Conservation (phyloP, 2,329 filamentous ascomycete genomes). For the Thermomyces lanuginosus region DNA sequence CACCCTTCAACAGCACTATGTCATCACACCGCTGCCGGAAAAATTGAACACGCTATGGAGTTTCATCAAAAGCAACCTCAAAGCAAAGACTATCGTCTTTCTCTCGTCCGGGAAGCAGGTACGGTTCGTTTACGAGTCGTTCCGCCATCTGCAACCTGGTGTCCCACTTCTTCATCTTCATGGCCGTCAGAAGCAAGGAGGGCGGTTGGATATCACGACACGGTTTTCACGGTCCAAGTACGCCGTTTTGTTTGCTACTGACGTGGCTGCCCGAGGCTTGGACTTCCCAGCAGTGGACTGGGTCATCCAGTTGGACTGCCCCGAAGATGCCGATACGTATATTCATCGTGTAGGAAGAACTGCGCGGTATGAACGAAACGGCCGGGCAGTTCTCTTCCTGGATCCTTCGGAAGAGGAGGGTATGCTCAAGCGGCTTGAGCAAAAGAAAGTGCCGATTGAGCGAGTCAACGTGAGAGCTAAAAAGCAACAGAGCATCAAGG, state of each 20-base stretch:
- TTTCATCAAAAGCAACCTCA: slow-evolving; percentile 79
- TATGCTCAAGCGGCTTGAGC: slow-evolving; percentile 72
- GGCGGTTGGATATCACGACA: slow-evolving; percentile 70
- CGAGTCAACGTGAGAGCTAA: slow-evolving; percentile 73
- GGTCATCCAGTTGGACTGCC: slow-evolving; percentile 97
- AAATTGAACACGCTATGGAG: slow-evolving; percentile 88
- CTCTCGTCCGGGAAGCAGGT: slow-evolving; percentile 92
- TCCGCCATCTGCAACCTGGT: slow-evolving; percentile 85
- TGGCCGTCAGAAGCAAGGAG: slow-evolving; percentile 81
- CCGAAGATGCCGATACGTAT: slow-evolving; percentile 92
- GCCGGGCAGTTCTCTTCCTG: slow-evolving; percentile 75
- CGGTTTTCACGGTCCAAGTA: slow-evolving; percentile 68
- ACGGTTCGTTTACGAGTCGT: slow-evolving; percentile 84
- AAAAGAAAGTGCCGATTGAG: slow-evolving; percentile 79
- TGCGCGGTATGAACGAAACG: slow-evolving; percentile 78
- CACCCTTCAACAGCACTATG: slow-evolving; percentile 78
- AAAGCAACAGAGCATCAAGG: slow-evolving; percentile 74
- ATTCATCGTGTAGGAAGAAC: slow-evolving; percentile 92
- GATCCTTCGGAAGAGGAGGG: slow-evolving; percentile 83
- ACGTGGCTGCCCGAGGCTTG: slow-evolving; percentile 82
- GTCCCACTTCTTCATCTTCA: slow-evolving; percentile 85
- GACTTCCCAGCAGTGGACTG: slow-evolving; percentile 96
- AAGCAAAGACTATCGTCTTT: slow-evolving; percentile 90
- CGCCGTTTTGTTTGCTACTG: slow-evolving; percentile 84
- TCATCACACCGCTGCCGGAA: slow-evolving; percentile 65